Evolutionary conservation across 2,329 filamentous ascomycete genomes (phyloP).

Genomic region (Sordariomycetes sp.): DNA sequence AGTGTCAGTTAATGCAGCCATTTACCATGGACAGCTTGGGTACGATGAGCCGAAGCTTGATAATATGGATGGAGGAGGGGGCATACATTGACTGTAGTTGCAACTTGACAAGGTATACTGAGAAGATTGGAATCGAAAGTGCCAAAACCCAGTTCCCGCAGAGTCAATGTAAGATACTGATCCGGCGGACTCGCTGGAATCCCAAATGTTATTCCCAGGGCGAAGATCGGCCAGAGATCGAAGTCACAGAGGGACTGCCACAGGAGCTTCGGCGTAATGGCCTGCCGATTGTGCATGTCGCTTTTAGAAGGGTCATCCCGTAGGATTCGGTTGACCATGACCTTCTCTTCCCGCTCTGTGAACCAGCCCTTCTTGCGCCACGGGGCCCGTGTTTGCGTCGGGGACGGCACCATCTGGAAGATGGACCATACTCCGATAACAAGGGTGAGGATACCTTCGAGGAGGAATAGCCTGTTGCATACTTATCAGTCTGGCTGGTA

Average conservation of each 20-base stretch:
- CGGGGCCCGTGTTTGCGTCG: conserved; percentile 29
- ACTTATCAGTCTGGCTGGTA: neutral
- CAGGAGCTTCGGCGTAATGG: conserved; percentile 31
- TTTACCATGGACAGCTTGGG: neutral
- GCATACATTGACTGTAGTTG: conserved; percentile 7
- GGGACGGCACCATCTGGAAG: conserved; percentile 18
- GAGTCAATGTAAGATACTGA: conserved; percentile 15
- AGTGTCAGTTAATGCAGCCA: neutral
- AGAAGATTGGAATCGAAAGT: conserved; percentile 46
- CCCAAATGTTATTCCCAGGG: conserved; percentile 13
- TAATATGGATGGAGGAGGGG: neutral
- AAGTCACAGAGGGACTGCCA: conserved; percentile 39
- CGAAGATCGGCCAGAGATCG: conserved; percentile 44
- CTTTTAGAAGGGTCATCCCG: conserved; percentile 45
- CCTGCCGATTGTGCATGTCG: conserved; percentile 44
- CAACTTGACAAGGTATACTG: conserved; percentile 30
- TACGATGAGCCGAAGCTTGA: neutral
- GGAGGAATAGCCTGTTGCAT: conserved; percentile 8
- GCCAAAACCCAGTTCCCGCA: conserved; percentile 15
- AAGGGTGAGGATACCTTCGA: conserved; percentile 11
- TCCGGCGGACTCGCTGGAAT: conserved; percentile 13
- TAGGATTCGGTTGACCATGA: conserved; percentile 43
- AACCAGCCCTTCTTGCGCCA: conserved; percentile 45
- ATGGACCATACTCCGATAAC: conserved; percentile 14
- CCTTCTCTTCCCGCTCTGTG: conserved; percentile 42